These are phyloP conservation scores for Cordyceps fumosorosea DNA, from an alignment of 2,329 filamentous ascomycete species.

Conservation along the genomic window DNA sequence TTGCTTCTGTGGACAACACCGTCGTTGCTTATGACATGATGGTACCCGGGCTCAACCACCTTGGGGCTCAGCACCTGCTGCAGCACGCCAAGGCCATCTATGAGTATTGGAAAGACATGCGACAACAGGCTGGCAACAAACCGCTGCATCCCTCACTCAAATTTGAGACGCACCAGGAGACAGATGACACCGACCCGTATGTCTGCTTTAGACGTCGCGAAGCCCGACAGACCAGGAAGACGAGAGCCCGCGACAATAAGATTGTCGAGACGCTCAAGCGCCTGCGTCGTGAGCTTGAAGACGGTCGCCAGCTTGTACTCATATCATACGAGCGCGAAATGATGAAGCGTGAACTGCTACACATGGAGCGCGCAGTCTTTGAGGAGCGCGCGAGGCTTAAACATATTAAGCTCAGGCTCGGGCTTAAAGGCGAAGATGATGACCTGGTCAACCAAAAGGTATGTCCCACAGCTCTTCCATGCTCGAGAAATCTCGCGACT, in stretches of 20 bases:
- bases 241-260: slow-evolving; percentile 85
- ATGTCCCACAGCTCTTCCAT: slow-evolving; percentile 25
- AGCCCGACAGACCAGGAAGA: slow-evolving; percentile 90
- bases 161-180: slow-evolving; percentile 90
- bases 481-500: slow-evolving; percentile 17
- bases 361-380: slow-evolving; percentile 71
- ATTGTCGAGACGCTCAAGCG: slow-evolving; percentile 92
- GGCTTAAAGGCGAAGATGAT: slow-evolving; percentile 89
- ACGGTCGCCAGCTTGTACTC: slow-evolving; percentile 72
- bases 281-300: slow-evolving; percentile 83
- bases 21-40: slow-evolving; percentile 72
- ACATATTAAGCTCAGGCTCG: slow-evolving; percentile 78
- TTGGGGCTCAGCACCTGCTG: slow-evolving; percentile 43
- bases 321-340: slow-evolving; percentile 75
- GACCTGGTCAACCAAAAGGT: slow-evolving; percentile 93
- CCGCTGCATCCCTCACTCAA: slow-evolving; percentile 74
- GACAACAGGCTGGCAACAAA: slow-evolving; percentile 60
- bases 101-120: slow-evolving; percentile 77
- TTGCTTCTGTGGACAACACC: slow-evolving; percentile 81
- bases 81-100: slow-evolving; percentile 71
- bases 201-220: slow-evolving; percentile 96
- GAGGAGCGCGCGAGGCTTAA: slow-evolving; percentile 77
- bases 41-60: slow-evolving; percentile 56
- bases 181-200: slow-evolving; percentile 92
- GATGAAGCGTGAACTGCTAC: slow-evolving; percentile 69